Conservation (phyloP, 2,329 filamentous ascomycete species). For the Fusarium subglutinans region DNA sequence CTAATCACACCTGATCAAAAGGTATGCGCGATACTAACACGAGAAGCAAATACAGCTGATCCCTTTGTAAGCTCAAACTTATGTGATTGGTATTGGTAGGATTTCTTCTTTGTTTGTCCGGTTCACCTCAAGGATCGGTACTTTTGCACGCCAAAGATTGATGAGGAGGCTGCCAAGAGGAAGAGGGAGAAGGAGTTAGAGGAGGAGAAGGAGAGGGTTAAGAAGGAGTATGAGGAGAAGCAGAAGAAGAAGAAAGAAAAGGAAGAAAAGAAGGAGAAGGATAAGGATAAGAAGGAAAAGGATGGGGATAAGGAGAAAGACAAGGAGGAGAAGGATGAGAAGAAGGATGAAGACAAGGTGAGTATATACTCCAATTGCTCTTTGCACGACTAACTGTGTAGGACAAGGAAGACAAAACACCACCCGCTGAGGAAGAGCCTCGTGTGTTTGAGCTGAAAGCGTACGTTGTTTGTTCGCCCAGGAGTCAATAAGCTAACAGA, state of each 20-base stretch:
- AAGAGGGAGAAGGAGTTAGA: slow-evolving; percentile 70
- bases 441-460: slow-evolving; percentile 86
- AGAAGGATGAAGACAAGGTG: slow-evolving; percentile 33
- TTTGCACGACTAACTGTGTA: neutral
- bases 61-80: slow-evolving; percentile 7
- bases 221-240: slow-evolving; percentile 82
- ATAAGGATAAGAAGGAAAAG: slow-evolving; percentile 55
- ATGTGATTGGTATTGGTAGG: slow-evolving; percentile 50
- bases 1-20: slow-evolving; percentile 90
- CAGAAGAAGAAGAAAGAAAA: slow-evolving; percentile 75
- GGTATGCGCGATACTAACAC: slow-evolving; percentile 57
- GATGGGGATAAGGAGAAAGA: slow-evolving; percentile 51
- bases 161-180: slow-evolving; percentile 71
- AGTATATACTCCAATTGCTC: neutral
- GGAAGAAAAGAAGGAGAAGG: slow-evolving; percentile 53
- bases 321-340: slow-evolving; percentile 44
- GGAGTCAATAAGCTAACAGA: neutral
- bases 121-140: slow-evolving; percentile 83
- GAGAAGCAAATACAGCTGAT: slow-evolving; percentile 6
- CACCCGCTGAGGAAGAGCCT: slow-evolving; percentile 64
- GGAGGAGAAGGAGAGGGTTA: slow-evolving; percentile 70
- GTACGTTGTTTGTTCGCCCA: slow-evolving; percentile 52
- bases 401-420: slow-evolving; percentile 35
- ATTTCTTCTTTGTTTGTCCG: slow-evolving; percentile 92
- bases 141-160: slow-evolving; percentile 80